Evolutionary conservation across 1,284 basidiomycete genomes (phyloP), one percentile per base, ranked within the genome.

Genomic region (Naganishia sp.): DNA sequence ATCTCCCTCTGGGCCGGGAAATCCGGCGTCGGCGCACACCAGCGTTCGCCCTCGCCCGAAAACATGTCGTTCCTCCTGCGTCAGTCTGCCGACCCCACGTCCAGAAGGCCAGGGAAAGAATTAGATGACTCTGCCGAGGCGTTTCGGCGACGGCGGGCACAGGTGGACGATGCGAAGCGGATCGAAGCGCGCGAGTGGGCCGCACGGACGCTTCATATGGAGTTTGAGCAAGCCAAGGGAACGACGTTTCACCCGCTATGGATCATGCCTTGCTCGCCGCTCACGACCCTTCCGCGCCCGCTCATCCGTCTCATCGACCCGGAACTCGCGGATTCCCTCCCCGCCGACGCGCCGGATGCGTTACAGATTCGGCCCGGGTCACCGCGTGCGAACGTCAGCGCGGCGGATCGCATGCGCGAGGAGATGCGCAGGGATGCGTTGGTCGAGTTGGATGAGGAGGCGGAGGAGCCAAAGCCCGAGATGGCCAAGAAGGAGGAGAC

Each of bases 231-330:
- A 39, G 74, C 71, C 25, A 71, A 69, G 54, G 77, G 75, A 2
- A 41, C 1, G 15, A 71, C 78, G 77, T 79, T 80, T 67, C 79
- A 80, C 60, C 77, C 79, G 1, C 74, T 80, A 4, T 75, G 78
- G 63, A 73, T 76, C 45, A 35, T 73, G 11, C 79, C 78, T 0
- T 68, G 57, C 2, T 66, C 75, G n/a, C 75, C 79, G 5, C 66
- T 71, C 1, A 62, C 65, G 15, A 74, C 75, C 6, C 66, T 79
- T 4, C 79, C 79, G 1, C 58, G 66, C 3, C 76, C 76, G 0
- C 69, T 80, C 0, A 69, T 77, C 11, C 56, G 62, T 17, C 71
- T 76, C 1, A 69, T 80, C 13, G 78, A 76, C 56, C 78, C 78
- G 10, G 65, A 72, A 28, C 68, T 69, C 65, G 43, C 45, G 31